Evolutionary conservation across 2,329 filamentous ascomycete species (phyloP).

Genomic region (Stagonosporopsis cucurbitacearum): DNA sequence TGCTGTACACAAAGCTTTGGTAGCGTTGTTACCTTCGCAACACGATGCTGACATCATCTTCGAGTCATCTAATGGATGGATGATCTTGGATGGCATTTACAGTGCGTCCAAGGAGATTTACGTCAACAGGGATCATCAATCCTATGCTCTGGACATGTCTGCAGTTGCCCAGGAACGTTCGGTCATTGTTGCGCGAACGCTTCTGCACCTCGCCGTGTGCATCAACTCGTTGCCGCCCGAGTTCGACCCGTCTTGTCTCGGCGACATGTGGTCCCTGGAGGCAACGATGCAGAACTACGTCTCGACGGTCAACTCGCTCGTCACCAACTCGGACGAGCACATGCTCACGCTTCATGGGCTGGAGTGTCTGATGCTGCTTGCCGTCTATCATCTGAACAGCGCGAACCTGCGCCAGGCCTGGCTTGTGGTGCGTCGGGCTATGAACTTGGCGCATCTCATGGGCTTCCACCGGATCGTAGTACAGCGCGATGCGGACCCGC

Average conservation of each 20-base stretch:
- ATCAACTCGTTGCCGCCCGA: constrained; percentile 43
- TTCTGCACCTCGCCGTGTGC: constrained; percentile 45
- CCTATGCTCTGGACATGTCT: constrained; percentile 44
- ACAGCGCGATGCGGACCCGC: constrained; percentile 26
- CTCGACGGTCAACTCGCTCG: constrained; percentile 35
- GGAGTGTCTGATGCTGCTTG: constrained; percentile 42
- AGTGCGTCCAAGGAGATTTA: constrained; percentile 39
- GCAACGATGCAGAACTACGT: constrained; percentile 44
- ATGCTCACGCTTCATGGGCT: constrained; percentile 47
- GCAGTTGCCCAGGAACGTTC: constrained; percentile 36
- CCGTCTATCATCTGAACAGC: constrained; percentile 39
- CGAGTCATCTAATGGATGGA: constrained; percentile 47
- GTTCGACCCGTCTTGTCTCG: constrained; percentile 36
- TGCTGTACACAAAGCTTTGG: constrained; percentile 29
- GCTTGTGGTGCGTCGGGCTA: constrained; percentile 42
- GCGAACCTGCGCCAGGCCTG: constrained; percentile 43
- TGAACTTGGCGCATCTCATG: constrained; percentile 47
- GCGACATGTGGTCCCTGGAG: constrained; percentile 43
- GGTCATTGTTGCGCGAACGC: constrained; percentile 44
- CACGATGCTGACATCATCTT: constrained; percentile 47
- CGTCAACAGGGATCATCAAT: constrained; percentile 39
- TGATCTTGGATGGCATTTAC: constrained; percentile 40
- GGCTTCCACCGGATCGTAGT: constrained; percentile 46
- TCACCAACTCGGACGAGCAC: constrained; percentile 43
- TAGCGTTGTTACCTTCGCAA: constrained; percentile 43